Evolutionary conservation across 2,329 filamentous ascomycete species (phyloP).

Genomic region (Fusarium circinatum): DNA sequence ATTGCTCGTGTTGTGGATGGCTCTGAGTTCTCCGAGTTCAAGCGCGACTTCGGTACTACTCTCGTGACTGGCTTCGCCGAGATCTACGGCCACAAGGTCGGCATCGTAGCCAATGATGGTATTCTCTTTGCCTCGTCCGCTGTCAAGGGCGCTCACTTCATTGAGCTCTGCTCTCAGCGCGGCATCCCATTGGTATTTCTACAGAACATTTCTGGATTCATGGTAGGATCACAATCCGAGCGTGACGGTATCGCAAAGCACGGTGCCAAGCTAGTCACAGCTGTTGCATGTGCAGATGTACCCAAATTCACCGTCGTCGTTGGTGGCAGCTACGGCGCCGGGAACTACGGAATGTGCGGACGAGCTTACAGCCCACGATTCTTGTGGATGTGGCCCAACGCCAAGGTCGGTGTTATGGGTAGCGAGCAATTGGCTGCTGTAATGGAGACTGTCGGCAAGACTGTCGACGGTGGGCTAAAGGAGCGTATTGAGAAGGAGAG

Average conservation of each 20-base stretch:
- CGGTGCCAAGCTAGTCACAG: conserved; percentile 94
- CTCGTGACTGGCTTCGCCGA: conserved; percentile 91
- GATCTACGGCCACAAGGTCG: conserved; percentile 90
- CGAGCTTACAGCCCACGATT: conserved; percentile 92
- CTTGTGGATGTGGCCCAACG: conserved; percentile 97
- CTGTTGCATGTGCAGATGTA: conserved; percentile 91
- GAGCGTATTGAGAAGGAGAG: conserved; percentile 90
- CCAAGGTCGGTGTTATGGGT: conserved; percentile 97
- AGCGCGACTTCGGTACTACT: conserved; percentile 87
- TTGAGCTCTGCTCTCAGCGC: conserved; percentile 91
- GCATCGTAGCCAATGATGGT: conserved; percentile 95
- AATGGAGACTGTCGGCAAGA: conserved; percentile 93
- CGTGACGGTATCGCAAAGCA: conserved; percentile 97
- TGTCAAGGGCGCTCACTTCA: conserved; percentile 95
- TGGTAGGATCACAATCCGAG: conserved; percentile 94
- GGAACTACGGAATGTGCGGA: conserved; percentile 99
- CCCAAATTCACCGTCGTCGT: conserved; percentile 98
- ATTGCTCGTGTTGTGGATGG: conserved; percentile 94
- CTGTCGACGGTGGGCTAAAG: conserved; percentile 81
- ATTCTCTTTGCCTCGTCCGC: conserved; percentile 91
- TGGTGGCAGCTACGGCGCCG: conserved; percentile 91
- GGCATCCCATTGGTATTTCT: conserved; percentile 91
- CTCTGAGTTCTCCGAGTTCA: conserved; percentile 92
- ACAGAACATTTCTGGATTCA: conserved; percentile 98
- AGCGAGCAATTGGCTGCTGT: conserved; percentile 89